Conservation (phyloP, 148 eudicot species). For the Spergularia bocconei region DNA sequence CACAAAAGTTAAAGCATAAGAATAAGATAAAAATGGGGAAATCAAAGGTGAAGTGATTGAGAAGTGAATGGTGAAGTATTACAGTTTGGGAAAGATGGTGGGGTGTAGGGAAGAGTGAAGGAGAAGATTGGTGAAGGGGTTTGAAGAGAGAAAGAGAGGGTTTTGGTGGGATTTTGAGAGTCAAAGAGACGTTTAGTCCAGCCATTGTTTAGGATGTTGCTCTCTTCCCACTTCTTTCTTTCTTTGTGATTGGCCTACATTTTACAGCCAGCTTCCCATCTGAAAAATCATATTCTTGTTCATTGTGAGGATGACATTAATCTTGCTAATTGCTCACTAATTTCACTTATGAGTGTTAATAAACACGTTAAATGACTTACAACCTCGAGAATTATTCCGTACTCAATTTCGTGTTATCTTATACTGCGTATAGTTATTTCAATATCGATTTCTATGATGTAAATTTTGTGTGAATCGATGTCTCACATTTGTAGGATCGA, state of each 20-base stretch:
- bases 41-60: conserved; percentile 4
- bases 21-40: background rate
- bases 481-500: too few species aligned
- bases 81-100: conserved; percentile 19
- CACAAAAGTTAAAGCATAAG: background rate
- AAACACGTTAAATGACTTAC: too few species aligned
- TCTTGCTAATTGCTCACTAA: too few species aligned
- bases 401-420: too few species aligned
- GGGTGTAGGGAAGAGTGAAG: conserved; percentile 26
- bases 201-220: conserved; percentile 42
- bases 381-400: too few species aligned
- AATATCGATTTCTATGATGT: too few species aligned
- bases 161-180: conserved; percentile 36
- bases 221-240: conserved; percentile 7
- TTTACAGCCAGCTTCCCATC: background rate
- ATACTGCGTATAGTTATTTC: too few species aligned
- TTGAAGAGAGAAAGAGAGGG: conserved; percentile 7
- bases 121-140: conserved; percentile 7
- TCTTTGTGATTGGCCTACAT: background rate
- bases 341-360: too few species aligned
- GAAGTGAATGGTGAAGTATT: background rate
- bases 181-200: conserved; percentile 39
- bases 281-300: background rate
- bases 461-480: too few species aligned
- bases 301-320: too few species aligned